Evolutionary conservation across 768 basidiomycete species (phyloP), one percentile per base, ranked within the genome.

Genomic region (Paxillus rubicundulus): DNA sequence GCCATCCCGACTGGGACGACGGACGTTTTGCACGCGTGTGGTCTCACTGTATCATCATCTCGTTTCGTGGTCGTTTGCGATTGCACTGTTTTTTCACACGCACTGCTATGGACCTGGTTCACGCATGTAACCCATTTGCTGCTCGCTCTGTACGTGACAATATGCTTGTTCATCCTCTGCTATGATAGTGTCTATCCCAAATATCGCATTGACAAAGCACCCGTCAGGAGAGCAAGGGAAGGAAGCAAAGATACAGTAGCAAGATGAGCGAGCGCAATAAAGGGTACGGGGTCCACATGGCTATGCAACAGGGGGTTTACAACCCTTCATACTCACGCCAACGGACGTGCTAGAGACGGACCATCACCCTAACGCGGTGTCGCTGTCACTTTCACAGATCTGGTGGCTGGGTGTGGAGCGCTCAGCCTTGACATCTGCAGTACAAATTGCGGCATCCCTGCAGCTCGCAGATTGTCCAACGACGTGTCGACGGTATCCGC

Each of bases 401-500:
- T 10, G 4, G 8, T 21, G 30, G 30, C 3, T 30, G 30, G 30
- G 30, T 30, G 30, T 30, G 30, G 4, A 9, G 30, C 4, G 9
- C 30, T 30, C 30, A 10, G 30, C 30, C 7, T 30, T 30, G 9
- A 30, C 30, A 5, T 30, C 30, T 30, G 36, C 37, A 24, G 42
- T 9, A 17, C 30, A 47, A n/a, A 57, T 37, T 4, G 46, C 10
- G 9, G 52, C 54, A 57, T 60, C 10, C 54, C 50, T 14, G 21
- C 54, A 24, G 40, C 32, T 49, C 54, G 34, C 5, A 60, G 32
- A 13, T 47, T 16, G 10, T 53, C 41, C 4, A 44, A 8, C 21
- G 40, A 30, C 10, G 50, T 44, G 2, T 53, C 41, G 1, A 50
- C 7, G 0, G 61, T 4, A 5, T 49, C 37, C 16, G 12, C 24